Conservation (phyloP, 257 asterid species). For the Nicotiana sylvestris region DNA sequence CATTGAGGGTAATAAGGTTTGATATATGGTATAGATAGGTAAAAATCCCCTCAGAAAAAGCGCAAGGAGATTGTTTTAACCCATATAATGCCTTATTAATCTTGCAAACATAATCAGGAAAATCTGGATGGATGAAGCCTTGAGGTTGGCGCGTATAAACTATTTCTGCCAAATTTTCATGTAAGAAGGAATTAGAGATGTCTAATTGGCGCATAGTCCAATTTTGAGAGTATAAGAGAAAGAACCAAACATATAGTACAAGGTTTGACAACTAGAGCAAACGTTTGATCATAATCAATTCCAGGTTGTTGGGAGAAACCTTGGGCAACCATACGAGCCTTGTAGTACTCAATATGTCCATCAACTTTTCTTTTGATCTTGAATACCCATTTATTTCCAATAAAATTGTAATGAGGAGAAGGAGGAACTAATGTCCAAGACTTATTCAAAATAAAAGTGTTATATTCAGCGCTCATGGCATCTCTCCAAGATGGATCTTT, state of each 20-base stretch:
- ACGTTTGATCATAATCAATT: not conserved
- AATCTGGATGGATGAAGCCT: not conserved
- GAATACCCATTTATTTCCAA: not conserved
- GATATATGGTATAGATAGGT: no score
- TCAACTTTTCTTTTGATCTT: not conserved
- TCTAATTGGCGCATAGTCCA: not conserved
- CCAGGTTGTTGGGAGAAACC: not conserved
- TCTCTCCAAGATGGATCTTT: not conserved
- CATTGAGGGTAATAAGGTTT: no score
- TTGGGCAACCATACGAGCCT: not conserved
- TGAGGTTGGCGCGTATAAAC: not conserved
- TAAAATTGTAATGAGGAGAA: not conserved
- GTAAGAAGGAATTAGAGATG: not conserved
- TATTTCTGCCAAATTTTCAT: not conserved
- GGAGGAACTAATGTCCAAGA: not conserved
- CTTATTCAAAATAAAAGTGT: no score
- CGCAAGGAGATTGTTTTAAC: not conserved
- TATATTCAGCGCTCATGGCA: not conserved
- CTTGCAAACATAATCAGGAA: not conserved
- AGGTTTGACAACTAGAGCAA: not conserved
- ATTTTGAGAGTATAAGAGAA: not conserved
- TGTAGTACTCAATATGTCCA: not conserved
- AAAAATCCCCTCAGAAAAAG: not conserved
- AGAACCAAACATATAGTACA: not conserved
- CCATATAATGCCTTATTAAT: not conserved